Base-by-base conservation (phyloP, 2,329 filamentous ascomycete species). In the Xylogone sp. region DNA sequence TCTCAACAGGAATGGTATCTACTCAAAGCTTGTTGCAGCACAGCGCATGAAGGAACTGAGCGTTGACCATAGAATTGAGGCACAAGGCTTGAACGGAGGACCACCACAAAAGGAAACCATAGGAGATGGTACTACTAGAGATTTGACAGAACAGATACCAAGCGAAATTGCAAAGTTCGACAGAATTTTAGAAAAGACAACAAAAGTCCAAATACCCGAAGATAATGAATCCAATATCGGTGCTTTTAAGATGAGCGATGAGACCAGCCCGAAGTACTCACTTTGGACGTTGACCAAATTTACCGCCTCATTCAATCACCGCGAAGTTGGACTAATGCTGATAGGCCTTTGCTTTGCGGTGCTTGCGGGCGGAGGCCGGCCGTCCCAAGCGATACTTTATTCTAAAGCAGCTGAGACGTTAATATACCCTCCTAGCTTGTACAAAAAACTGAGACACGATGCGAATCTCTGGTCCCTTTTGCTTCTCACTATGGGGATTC, bases 391-490 rank as follows among this genome's bases (percentile, higher is more conserved):
- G 56, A 81, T 96, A 59, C 85, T 97, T 70, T 93, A 96, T 62
- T 85, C 90, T 60, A 95, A 96, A 69, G 80, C 89, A 49, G 90
- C 97, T 68, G 81, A 81, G 54, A 81, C 83, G 10, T 75, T 92
- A n/a, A 80, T 83, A 18, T n/a, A 1, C n/a, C 9, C 48, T 16
- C 16, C 69, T 6, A 5, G 12, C 18, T 19, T 19, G 18, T 44
- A 44, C 21, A 44, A 20, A 5, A 18, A 12, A 51, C 75, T 93
- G 47, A 81, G 84, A 58, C 74, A 77, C 16, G 81, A 91, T 50
- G 83, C 86, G 18, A 83, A 89, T 62, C 95, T 95, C 67, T 96
- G 89, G 89, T 84, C 82, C 50, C 72, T 83, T 62, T 94, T 96
- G 89, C 95, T 85, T 69, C 77, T 90, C 59, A 90, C 94, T 77